These are phyloP conservation scores for Cryptosporidium xiaoi DNA, from an alignment of 169 alveolate species.

Conservation along the genomic window DNA sequence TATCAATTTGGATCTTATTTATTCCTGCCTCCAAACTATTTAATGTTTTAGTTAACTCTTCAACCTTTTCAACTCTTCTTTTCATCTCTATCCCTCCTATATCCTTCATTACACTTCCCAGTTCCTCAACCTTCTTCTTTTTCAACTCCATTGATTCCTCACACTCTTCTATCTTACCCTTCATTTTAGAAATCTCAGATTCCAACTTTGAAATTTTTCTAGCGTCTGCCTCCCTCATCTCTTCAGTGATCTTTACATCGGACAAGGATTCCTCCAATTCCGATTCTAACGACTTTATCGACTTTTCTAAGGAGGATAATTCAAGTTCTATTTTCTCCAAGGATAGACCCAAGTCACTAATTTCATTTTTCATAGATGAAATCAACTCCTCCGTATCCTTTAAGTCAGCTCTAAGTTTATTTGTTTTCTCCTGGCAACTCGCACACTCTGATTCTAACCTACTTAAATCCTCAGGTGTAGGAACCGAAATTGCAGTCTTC, in stretches of 20 bases:
- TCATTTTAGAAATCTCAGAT: conserved; percentile 8
- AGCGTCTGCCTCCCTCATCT: background rate
- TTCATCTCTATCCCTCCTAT: conserved; percentile 68
- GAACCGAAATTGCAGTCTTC: conserved; percentile 11
- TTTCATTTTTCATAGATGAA: conserved; percentile 12
- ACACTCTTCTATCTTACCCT: background rate
- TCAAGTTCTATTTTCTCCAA: conserved; percentile 40
- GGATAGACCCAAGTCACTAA: background rate
- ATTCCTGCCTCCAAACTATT: conserved; percentile 20
- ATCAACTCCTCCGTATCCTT: conserved; percentile 38
- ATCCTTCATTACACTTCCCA: conserved; percentile 38
- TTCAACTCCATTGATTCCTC: conserved; percentile 12
- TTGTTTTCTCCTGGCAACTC: background rate
- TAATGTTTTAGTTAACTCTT: conserved; percentile 15
- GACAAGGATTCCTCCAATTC: too few species aligned
- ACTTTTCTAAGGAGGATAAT: conserved; percentile 17
- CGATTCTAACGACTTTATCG: background rate
- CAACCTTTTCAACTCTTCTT: conserved; percentile 25
- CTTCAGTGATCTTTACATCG: too few species aligned
- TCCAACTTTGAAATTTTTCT: conserved; percentile 9
- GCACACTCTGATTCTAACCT: conserved; percentile 32
- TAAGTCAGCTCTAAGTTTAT: conserved; percentile 4
- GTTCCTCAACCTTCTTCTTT: conserved; percentile 27
- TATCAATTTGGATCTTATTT: conserved; percentile 38
- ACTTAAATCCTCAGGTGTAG: conserved; percentile 37